Percentiles rank a stretch among this genome's conserved stretches.
These are phyloP conservation scores for Debaryomyces coudertii DNA, from an alignment of 1,139 yeast species.

Conservation along the genomic window DNA sequence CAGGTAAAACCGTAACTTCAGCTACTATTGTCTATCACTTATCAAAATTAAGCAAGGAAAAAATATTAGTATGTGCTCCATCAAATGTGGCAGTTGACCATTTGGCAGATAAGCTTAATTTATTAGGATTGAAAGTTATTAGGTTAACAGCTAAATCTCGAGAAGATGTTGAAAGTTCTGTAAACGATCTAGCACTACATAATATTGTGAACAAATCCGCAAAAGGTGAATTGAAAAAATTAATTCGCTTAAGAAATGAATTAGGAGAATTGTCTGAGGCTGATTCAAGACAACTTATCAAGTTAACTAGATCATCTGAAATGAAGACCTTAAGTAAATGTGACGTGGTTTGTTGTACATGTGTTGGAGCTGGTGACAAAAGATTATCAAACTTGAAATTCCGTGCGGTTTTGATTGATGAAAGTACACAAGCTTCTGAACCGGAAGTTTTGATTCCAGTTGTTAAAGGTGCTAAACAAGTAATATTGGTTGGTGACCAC, in stretches of 20 bases:
- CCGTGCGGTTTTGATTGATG: slow-evolving; percentile 84
- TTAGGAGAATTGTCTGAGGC: slow-evolving; percentile 68
- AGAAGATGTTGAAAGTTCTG: slow-evolving; percentile 76
- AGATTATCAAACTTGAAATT: slow-evolving; percentile 60
- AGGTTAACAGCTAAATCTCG: slow-evolving; percentile 76
- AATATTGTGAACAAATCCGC: slow-evolving; percentile 49
- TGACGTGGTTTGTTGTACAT: slow-evolving; percentile 87
- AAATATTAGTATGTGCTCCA: slow-evolving; percentile 88
- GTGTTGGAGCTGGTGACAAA: slow-evolving; percentile 88
- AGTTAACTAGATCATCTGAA: slow-evolving; percentile 52
- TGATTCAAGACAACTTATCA: slow-evolving; percentile 51
- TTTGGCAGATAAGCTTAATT: slow-evolving; percentile 69
- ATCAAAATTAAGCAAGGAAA: slow-evolving; percentile 55
- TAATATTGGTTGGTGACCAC: slow-evolving; percentile 90
- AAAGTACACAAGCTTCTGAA: slow-evolving; percentile 91
- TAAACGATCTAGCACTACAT: slow-evolving; percentile 57
- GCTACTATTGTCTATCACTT: slow-evolving; percentile 86
- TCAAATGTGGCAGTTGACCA: slow-evolving; percentile 96
- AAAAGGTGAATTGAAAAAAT: slow-evolving; percentile 59
- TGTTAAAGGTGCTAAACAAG: slow-evolving; percentile 87
- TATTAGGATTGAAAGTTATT: slow-evolving; percentile 73
- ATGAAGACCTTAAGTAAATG: slow-evolving; percentile 54
- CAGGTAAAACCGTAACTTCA: slow-evolving; percentile 94
- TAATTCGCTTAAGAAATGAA: slow-evolving; percentile 60
- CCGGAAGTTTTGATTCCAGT: slow-evolving; percentile 90